Evolutionary conservation across 2,329 filamentous ascomycete genomes (phyloP).

Genomic region (Neurospora sp.): DNA sequence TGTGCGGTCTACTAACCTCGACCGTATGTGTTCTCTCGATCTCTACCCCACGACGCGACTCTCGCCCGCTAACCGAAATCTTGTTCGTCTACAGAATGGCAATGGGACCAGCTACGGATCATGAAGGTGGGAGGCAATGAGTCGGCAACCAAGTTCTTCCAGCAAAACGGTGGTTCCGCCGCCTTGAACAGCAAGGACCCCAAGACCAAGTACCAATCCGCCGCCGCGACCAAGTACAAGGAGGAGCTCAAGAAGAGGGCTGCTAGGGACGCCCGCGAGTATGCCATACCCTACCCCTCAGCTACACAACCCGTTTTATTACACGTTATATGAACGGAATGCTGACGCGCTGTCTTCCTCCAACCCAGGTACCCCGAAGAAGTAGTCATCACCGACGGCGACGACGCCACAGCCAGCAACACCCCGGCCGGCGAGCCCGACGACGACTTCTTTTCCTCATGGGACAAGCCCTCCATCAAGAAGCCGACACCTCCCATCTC

Average conservation of each 20-base stretch:
- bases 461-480: slow-evolving; percentile 97
- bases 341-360: not conserved
- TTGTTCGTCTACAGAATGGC: slow-evolving; percentile 57
- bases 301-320: not conserved
- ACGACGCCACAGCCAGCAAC: slow-evolving; percentile 52
- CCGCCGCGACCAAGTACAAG: slow-evolving; percentile 94
- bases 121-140: slow-evolving; percentile 99
- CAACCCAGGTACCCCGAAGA: slow-evolving; percentile 63
- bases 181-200: slow-evolving; percentile 92
- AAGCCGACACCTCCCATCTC: slow-evolving; percentile 88
- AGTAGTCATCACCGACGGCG: slow-evolving; percentile 72
- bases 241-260: slow-evolving; percentile 85
- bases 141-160: slow-evolving; percentile 96
- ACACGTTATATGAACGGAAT: not conserved
- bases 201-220: slow-evolving; percentile 94
- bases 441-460: slow-evolving; percentile 97
- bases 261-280: slow-evolving; percentile 76
- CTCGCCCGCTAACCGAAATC: not conserved
- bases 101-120: slow-evolving; percentile 93
- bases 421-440: slow-evolving; percentile 74
- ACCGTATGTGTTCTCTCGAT: slow-evolving; percentile 58
- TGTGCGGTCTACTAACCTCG: slow-evolving; percentile 94
- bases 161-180: slow-evolving; percentile 87
- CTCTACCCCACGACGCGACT: not conserved
- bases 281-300: slow-evolving; percentile 24